Base-by-base conservation (phyloP, 2,329 filamentous ascomycete species). In the Fusarium tricinctum region DNA sequence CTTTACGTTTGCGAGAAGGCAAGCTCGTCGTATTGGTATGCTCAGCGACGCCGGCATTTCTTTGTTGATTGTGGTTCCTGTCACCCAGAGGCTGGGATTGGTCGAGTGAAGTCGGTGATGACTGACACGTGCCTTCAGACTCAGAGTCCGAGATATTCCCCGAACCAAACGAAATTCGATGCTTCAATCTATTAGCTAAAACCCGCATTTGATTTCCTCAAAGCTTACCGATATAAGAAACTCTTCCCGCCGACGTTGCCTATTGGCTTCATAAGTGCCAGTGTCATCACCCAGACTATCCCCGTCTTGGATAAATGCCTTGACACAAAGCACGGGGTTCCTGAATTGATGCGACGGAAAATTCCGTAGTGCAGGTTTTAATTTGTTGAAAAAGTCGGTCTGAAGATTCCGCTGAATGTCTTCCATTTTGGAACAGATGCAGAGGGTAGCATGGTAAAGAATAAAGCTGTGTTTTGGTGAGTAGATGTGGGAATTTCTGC, bases 221-320 rank as follows among this genome's bases (percentile, higher is more conserved):
- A 28, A 47, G 38, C 28, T n/a, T 10, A 54, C 51, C 14, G 40
- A 53, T 3, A 28, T 19, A 1, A 53, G 40, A 20, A 53, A 30
- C 19, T 20, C 23, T 14, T 14, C 28, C 23, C 9, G 22, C 6
- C 13, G n/a, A 35, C 12, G 17, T 13, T 35, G 30, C 19, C 17
- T 19, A 54, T 54, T 54, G 51, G 51, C n/a, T 14, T 54, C n/a
- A 6, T 35, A 54, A 54, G 42, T 47, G 22, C 39, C 50, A 10
- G 17, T 20, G 7, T 38, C 40, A 38, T 8, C 30, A 22, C 48
- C 30, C 26, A 30, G 19, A 4, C 51, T 54, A 54, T 47, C 6
- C 51, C 51, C 51, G 13, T 54, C 51, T 20, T 47, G 51, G 51
- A 54, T 13, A 20, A 48, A 20, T 8, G 23, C 32, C 19, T 10